Evolutionary conservation across 192 early-diverging fungal species (phyloP), one percentile per base, ranked within the genome.

Genomic region (Lobosporangium transversale): DNA sequence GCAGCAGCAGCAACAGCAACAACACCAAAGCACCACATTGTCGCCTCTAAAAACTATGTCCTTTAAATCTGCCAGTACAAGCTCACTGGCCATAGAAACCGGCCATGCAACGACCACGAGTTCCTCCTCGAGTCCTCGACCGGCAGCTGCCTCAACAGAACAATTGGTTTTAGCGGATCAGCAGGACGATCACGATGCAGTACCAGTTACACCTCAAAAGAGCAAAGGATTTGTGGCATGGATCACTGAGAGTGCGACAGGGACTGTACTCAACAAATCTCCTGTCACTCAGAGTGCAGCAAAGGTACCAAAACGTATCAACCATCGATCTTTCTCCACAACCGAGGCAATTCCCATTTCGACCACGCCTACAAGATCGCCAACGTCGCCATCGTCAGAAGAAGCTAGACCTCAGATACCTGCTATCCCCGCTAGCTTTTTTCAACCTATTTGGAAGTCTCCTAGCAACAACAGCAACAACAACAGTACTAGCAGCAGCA

Each of bases 391-490:
- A 24, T 2, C 30, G 17, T 61, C 58, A 31, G 73, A 76, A 29
- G 73, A 76, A 10, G 45, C 27, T 6, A 52, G 73, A 20, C 73
- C 73, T 10, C 73, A 76, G 64, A 76, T 76, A 24, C 73, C 73
- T 11, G 64, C 73, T 43, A 76, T 76, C 20, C 73, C 73, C 15
- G 73, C 73, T 18, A 76, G 64, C 30, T 76, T 76, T 32, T 76
- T 76, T 11, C 73, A 76, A 26, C 73, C 73, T 6, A 74, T 74
- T 23, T 74, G 73, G 73, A 76, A 76, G 29, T 1, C 57, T 5
- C 43, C 40, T 1, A 36, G 12, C 18, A 53, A 40, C 17, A n/a
- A n/a, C n/a, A n/a, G n/a, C n/a, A n/a, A n/a, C n/a, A n/a, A n/a
- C n/a, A n/a, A n/a, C n/a, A n/a, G n/a, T n/a, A n/a, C n/a, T n/a